A percentile compares a stretch with the other conserved stretches of the same genome.
These are phyloP conservation scores for Saturnispora gosingensis DNA, from an alignment of 805 yeast genomes.

Conservation along the genomic window DNA sequence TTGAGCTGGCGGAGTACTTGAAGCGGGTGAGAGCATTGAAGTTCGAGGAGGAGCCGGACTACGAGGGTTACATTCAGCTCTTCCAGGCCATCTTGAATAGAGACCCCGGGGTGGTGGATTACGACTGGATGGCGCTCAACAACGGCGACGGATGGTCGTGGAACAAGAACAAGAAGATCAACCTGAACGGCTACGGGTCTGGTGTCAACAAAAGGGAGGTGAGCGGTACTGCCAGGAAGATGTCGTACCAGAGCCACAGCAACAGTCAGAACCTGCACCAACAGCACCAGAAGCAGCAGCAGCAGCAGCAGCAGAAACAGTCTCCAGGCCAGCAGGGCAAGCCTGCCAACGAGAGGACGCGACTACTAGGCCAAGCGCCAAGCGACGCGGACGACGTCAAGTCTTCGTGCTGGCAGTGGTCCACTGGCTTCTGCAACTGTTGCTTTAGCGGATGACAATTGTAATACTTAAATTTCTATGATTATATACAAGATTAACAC, in stretches of 20 bases:
- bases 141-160: slow-evolving; percentile 81
- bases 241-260: slow-evolving; percentile 19
- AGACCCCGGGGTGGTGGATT: slow-evolving; percentile 18
- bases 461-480: background rate
- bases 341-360: slow-evolving; percentile 5
- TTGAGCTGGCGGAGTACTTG: slow-evolving; percentile 67
- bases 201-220: slow-evolving; percentile 10
- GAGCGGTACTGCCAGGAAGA: slow-evolving; percentile 7
- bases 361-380: background rate
- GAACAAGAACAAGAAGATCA: slow-evolving; percentile 63
- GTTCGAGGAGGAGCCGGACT: slow-evolving; percentile 76
- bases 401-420: slow-evolving; percentile 9
- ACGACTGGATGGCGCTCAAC: slow-evolving; percentile 76
- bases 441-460: background rate
- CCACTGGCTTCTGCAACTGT: background rate
- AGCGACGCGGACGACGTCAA: background rate
- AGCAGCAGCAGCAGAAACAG: slow-evolving; percentile 6
- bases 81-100: slow-evolving; percentile 44
- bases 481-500: background rate
- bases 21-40: slow-evolving; percentile 57
- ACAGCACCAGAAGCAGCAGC: slow-evolving; percentile 11
- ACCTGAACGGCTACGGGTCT: slow-evolving; percentile 70
- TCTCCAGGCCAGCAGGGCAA: slow-evolving; percentile 12
- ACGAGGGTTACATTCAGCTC: slow-evolving; percentile 52
- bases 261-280: slow-evolving; percentile 9